Percentiles rank a stretch among this genome's conserved stretches.
phyloP scores from a whole-genome alignment of 202 grass and related monocot species.

The Eragrostis tef region DNA sequence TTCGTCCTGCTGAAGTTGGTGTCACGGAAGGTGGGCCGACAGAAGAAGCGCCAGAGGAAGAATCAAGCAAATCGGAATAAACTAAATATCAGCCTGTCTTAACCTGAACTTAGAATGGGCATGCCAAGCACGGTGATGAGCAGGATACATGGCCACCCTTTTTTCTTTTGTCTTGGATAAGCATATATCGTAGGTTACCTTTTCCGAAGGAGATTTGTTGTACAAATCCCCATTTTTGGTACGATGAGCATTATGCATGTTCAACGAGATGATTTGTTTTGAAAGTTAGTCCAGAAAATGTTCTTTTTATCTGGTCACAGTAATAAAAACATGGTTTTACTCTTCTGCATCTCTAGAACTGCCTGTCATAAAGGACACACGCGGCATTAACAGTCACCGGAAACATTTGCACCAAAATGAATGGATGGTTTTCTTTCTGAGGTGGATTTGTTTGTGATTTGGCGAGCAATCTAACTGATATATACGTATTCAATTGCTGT shows the following conservation, averaged over 20 bases:
- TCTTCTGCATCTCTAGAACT: too few relatives aligned
- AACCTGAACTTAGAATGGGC: background rate
- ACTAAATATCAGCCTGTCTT: background rate
- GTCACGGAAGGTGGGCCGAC: constrained; percentile 53
- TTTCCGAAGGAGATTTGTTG: constrained; percentile 28
- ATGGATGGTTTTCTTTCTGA: too few relatives aligned
- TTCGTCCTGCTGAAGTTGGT: constrained; percentile 75
- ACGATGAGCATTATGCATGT: constrained; percentile 18
- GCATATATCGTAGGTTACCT: constrained; percentile 5
- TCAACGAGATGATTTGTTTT: background rate
- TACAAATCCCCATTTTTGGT: constrained; percentile 35
- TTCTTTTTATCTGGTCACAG: background rate
- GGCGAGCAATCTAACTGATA: too few relatives aligned
- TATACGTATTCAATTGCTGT: too few relatives aligned
- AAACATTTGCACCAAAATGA: too few relatives aligned
- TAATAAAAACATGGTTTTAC: constrained; percentile 18
- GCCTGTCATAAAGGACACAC: too few relatives aligned
- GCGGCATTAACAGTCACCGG: too few relatives aligned
- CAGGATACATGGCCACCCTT: background rate
- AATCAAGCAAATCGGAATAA: constrained; percentile 32
- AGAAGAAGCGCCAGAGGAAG: constrained; percentile 41
- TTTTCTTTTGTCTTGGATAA: constrained; percentile 5
- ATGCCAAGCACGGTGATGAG: background rate
- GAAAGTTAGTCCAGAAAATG: background rate
- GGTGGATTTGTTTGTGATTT: too few relatives aligned